Percentiles rank a stretch among this genome's conserved stretches.
phyloP scores from a whole-genome alignment of 495 filamentous ascomycete genomes.

The Pseudoneurospora amorphoporcata region DNA sequence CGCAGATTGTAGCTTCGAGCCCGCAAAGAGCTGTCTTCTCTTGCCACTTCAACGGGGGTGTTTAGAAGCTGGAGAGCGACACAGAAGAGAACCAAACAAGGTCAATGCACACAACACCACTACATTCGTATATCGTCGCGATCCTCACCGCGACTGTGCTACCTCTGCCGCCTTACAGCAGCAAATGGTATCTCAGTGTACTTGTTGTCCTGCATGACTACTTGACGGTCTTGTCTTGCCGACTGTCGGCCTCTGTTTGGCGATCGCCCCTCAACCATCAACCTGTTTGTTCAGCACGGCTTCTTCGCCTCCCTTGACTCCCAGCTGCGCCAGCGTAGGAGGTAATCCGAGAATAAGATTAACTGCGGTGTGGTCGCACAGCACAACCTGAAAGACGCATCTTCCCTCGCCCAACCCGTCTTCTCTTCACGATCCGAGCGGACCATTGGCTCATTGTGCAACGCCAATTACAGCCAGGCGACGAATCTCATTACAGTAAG shows the following conservation, averaged over 20 bases:
- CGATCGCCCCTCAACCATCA: constrained; percentile 16
- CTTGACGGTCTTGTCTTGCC: constrained; percentile 13
- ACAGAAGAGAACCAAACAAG: neutral
- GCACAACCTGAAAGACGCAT: constrained; percentile 16
- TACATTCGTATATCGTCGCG: neutral
- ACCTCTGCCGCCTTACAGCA: constrained; percentile 12
- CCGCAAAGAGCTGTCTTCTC: neutral
- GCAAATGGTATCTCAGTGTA: constrained; percentile 5
- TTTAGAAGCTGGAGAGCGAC: neutral
- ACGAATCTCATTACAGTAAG: constrained; percentile 17
- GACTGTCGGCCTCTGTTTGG: constrained; percentile 18
- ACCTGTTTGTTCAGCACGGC: neutral
- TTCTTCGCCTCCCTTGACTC: neutral
- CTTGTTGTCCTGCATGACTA: constrained; percentile 24
- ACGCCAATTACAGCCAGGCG: constrained; percentile 12
- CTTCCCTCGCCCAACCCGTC: constrained; percentile 18
- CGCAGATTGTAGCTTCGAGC: neutral
- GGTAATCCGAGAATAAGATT: constrained; percentile 11
- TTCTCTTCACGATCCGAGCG: constrained; percentile 15
- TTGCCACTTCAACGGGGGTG: neutral
- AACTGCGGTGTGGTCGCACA: constrained; percentile 22
- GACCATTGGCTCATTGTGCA: constrained; percentile 19
- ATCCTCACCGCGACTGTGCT: constrained; percentile 6
- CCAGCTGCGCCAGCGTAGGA: constrained; percentile 8
- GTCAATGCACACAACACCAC: neutral